These are phyloP conservation scores for Rhodosorus marinus DNA, from an alignment of 23 red algal genomes.

Conservation along the genomic window DNA sequence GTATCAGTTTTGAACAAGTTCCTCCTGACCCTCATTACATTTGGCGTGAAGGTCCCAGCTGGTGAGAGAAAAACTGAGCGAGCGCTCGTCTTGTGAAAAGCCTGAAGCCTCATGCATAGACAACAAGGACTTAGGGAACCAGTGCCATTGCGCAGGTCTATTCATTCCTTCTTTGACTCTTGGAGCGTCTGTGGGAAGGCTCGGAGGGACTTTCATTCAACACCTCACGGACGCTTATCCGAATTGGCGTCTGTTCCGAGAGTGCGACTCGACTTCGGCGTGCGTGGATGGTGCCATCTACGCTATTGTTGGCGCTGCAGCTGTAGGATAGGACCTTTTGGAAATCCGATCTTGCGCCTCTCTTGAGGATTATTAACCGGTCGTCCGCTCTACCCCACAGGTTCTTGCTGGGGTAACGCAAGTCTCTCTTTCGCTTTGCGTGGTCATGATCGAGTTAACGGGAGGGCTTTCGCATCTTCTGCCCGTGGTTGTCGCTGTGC, in stretches of 20 bases:
- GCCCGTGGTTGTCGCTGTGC: conserved; percentile 56
- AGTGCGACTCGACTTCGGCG: conserved; percentile 33
- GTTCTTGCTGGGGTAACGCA: conserved; percentile 69
- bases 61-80: no score
- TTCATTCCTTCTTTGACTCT: conserved; percentile 85
- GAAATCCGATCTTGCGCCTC: no score
- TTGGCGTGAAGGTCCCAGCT: conserved; percentile 61
- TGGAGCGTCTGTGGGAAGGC: conserved; percentile 43
- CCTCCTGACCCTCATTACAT: conserved; percentile 52
- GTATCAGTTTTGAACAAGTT: conserved; percentile 33
- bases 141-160: no score
- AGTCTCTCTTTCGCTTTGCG: conserved; percentile 61
- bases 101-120: no score
- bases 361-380: no score
- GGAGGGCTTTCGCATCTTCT: conserved; percentile 57
- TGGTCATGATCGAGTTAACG: conserved; percentile 84
- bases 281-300: conserved; percentile 71
- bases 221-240: conserved; percentile 9
- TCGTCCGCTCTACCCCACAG: no score
- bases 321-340: no score
- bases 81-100: no score
- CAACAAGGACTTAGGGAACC: no score
- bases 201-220: conserved; percentile 32
- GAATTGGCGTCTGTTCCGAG: conserved; percentile 27
- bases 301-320: conserved; percentile 49